Evolutionary conservation across 495 filamentous ascomycete species (phyloP).

Genomic region (Hypoxylon lenormandii): DNA sequence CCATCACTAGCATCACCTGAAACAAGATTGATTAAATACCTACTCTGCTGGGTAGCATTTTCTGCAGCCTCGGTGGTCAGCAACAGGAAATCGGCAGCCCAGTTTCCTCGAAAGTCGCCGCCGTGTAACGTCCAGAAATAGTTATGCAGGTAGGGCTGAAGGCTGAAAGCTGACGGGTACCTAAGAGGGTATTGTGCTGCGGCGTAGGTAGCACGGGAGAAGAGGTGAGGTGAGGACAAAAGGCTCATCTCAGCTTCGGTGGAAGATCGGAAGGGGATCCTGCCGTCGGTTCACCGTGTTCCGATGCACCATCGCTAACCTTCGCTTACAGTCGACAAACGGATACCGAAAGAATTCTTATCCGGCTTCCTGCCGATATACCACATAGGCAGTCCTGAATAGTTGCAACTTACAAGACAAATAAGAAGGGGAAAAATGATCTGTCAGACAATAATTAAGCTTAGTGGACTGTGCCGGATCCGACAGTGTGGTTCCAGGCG

Average conservation of each 20-base stretch:
- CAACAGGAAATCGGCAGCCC: conserved; percentile 19
- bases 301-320: neutral
- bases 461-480: conserved; percentile 34
- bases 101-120: conserved; percentile 6
- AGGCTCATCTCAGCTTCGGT: too few species aligned
- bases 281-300: neutral
- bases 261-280: too few species aligned
- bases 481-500: conserved; percentile 37
- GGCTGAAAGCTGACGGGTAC: conserved; percentile 37
- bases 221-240: neutral
- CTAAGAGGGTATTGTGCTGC: conserved; percentile 1
- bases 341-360: too few species aligned
- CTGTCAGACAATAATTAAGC: conserved; percentile 14
- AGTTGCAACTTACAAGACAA: neutral
- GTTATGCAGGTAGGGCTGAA: conserved; percentile 37
- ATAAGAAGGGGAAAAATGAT: conserved; percentile 5
- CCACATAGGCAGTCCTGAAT: neutral
- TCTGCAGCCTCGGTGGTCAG: conserved; percentile 30
- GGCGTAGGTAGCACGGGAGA: neutral
- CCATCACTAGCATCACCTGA: conserved; percentile 45
- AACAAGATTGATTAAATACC: conserved; percentile 38
- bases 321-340: neutral
- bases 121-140: conserved; percentile 38
- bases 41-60: conserved; percentile 29
- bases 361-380: neutral